Percentiles rank a stretch among this genome's conserved stretches.
phyloP scores from a whole-genome alignment of 2,329 filamentous ascomycete genomes.

The Biscogniauxia marginata region DNA sequence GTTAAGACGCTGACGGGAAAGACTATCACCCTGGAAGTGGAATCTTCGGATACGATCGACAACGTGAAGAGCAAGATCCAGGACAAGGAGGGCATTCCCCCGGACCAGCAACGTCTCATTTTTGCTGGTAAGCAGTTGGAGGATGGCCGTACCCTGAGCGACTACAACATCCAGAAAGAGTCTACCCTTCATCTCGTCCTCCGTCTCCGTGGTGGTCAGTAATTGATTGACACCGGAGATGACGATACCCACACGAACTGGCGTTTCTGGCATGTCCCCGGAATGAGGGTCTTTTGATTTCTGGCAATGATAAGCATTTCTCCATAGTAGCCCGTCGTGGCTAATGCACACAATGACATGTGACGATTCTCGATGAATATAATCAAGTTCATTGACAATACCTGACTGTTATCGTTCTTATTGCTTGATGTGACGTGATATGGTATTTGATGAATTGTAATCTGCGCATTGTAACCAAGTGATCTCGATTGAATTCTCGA shows the following conservation, averaged over 20 bases:
- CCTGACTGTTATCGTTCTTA: neutral
- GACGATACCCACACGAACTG: constrained; percentile 26
- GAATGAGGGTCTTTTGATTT: constrained; percentile 10
- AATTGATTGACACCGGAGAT: constrained; percentile 24
- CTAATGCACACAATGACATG: neutral
- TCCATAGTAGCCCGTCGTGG: constrained; percentile 9
- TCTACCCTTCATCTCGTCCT: constrained; percentile 70
- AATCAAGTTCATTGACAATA: constrained; percentile 5
- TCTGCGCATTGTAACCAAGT: neutral
- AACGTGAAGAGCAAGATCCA: constrained; percentile 72
- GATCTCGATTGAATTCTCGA: neutral
- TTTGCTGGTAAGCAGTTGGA: constrained; percentile 71
- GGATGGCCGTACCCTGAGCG: constrained; percentile 76
- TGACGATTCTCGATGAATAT: constrained; percentile 13
- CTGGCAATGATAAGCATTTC: constrained; percentile 16
- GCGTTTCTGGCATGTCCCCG: constrained; percentile 27
- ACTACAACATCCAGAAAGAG: constrained; percentile 86
- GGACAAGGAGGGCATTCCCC: constrained; percentile 70
- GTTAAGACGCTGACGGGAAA: constrained; percentile 70
- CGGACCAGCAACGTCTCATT: constrained; percentile 69
- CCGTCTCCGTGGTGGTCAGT: constrained; percentile 66
- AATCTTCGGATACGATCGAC: constrained; percentile 67
- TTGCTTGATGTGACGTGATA: neutral
- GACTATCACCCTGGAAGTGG: constrained; percentile 68
- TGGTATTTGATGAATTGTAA: neutral